A percentile compares a stretch with the other conserved stretches of the same genome.
Evolutionary conservation across 495 filamentous ascomycete species (phyloP).

Genomic region (Penicillium parvum): DNA sequence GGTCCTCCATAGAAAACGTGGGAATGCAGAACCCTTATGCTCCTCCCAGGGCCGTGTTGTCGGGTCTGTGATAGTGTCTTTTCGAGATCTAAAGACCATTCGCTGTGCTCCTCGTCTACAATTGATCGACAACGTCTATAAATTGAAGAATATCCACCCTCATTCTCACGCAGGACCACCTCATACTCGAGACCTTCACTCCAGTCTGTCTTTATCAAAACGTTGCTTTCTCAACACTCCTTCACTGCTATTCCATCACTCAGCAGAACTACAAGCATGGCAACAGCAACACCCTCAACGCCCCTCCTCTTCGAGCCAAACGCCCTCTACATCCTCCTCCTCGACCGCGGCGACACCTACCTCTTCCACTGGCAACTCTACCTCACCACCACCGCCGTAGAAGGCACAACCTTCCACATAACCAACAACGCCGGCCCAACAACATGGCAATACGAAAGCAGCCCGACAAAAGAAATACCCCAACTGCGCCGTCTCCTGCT

Average conservation of each 20-base stretch:
- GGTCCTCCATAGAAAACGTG: too few relatives aligned
- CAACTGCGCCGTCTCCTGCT: conserved; percentile 6
- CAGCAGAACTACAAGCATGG: too few relatives aligned
- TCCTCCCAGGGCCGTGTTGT: neutral
- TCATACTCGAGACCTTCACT: too few relatives aligned
- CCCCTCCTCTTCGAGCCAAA: conserved; percentile 6
- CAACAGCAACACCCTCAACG: neutral
- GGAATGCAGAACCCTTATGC: neutral
- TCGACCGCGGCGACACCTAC: conserved; percentile 16
- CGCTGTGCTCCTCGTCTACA: too few relatives aligned
- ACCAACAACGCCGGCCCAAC: conserved; percentile 10
- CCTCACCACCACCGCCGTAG: conserved; percentile 13
- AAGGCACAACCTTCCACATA: conserved; percentile 14
- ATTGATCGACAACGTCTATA: too few relatives aligned
- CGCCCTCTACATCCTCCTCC: conserved; percentile 16
- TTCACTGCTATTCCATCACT: too few relatives aligned
- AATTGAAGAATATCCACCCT: too few relatives aligned
- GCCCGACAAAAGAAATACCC: conserved; percentile 4
- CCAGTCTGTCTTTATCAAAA: too few relatives aligned
- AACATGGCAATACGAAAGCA: conserved; percentile 15
- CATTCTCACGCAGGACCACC: too few relatives aligned
- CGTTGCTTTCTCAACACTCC: too few relatives aligned
- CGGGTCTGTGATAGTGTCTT: neutral
- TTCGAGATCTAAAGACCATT: too few relatives aligned
- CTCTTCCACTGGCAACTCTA: conserved; percentile 24